phyloP scores from a whole-genome alignment of 1,139 yeast species.

The Zygoascus meyerae region DNA sequence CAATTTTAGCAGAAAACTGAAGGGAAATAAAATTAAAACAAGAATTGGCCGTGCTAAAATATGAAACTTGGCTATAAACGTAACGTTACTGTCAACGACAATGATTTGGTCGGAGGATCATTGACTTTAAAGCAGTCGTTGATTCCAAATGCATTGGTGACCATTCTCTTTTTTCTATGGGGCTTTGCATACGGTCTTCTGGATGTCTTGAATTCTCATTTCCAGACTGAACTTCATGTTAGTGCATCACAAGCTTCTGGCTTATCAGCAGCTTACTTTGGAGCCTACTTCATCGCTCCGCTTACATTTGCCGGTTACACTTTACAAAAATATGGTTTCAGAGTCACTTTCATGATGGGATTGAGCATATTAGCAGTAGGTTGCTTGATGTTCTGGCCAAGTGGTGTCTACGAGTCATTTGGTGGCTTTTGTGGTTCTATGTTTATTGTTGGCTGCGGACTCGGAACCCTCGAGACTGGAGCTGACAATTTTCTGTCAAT shows the following conservation, averaged over 20 bases:
- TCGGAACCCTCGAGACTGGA: conserved; percentile 5
- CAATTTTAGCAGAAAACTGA: too few species aligned
- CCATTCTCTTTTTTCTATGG: conserved; percentile 6
- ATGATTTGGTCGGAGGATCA: neutral
- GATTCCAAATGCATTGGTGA: neutral
- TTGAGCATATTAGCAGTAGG: conserved; percentile 4
- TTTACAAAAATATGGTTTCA: conserved; percentile 1
- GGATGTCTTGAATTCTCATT: conserved; percentile 6
- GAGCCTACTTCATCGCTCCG: conserved; percentile 5
- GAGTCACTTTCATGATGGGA: conserved; percentile 7
- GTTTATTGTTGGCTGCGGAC: conserved; percentile 7
- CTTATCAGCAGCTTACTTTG: conserved; percentile 7
- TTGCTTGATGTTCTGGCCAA: conserved; percentile 9
- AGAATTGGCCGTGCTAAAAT: neutral
- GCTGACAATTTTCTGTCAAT: conserved; percentile 9
- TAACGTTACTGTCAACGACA: neutral
- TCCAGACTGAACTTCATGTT: conserved; percentile 5
- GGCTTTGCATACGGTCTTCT: conserved; percentile 9
- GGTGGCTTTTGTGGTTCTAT: conserved; percentile 9
- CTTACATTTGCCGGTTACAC: conserved; percentile 7
- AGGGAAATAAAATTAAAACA: too few species aligned
- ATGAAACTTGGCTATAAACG: neutral
- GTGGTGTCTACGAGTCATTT: conserved; percentile 7
- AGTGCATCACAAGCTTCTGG: conserved; percentile 6
- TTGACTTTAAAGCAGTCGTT: neutral